A percentile compares a stretch with the other conserved stretches of the same genome.
Conservation (phyloP, 306 rosid species). For the Alnus rubra region DNA sequence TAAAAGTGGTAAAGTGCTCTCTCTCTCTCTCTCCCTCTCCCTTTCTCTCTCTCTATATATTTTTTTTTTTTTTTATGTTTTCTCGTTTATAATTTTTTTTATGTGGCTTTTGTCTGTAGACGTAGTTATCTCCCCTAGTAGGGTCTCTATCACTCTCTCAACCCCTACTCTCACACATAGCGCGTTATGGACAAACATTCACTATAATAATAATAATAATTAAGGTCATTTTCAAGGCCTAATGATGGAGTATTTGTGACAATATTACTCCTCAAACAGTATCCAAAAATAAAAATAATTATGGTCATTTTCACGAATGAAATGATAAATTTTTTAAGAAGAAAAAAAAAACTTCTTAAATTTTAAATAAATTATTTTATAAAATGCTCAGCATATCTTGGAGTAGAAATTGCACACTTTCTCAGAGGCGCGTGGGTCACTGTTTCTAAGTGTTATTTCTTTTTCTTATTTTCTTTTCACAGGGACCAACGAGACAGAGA, state of each 20-base stretch:
- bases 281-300: no score
- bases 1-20: slow-evolving; percentile 90
- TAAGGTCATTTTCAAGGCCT: background rate
- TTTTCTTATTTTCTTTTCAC: slow-evolving; percentile 36
- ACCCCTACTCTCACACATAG: slow-evolving; percentile 33
- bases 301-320: no score
- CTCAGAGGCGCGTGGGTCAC: slow-evolving; percentile 32
- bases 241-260: background rate
- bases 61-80: background rate
- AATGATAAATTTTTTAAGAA: no score
- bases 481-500: slow-evolving; percentile 49
- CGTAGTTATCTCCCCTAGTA: slow-evolving; percentile 59
- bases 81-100: slow-evolving; percentile 15
- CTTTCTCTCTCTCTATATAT: slow-evolving; percentile 10
- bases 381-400: no score
- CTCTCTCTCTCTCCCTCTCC: slow-evolving; percentile 21
- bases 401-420: slow-evolving; percentile 14
- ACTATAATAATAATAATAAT: no score
- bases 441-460: slow-evolving; percentile 13
- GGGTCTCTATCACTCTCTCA: slow-evolving; percentile 42
- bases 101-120: slow-evolving; percentile 57
- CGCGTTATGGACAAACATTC: background rate
- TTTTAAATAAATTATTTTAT: no score
- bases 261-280: background rate
- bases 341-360: no score